Percentiles rank a stretch among this genome's conserved stretches.
Evolutionary conservation across 441 rosid species (phyloP).

Genomic region (Theobroma grandiflorum): DNA sequence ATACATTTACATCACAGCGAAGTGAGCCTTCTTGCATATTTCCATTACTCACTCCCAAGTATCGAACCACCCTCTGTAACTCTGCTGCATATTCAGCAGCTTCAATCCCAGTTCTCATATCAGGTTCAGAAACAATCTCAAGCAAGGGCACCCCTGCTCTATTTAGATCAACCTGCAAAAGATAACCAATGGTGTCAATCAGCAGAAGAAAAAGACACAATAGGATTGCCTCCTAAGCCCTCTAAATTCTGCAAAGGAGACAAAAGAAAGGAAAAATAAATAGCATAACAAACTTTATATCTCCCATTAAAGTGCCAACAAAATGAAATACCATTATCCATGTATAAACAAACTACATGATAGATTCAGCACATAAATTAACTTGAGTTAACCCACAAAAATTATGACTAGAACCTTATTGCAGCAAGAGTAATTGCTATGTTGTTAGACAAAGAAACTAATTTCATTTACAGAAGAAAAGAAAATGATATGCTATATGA

Average conservation of each 20-base stretch:
- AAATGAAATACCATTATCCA: neutral
- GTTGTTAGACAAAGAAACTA: neutral
- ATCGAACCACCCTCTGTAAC: constrained; percentile 86
- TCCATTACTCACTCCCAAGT: constrained; percentile 88
- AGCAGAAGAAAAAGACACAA: constrained; percentile 10
- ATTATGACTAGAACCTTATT: neutral
- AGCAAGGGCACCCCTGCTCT: constrained; percentile 98
- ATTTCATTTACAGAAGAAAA: constrained; percentile 15
- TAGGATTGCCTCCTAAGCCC: neutral
- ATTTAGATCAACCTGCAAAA: constrained; percentile 84
- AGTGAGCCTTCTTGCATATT: constrained; percentile 99
- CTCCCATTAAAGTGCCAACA: neutral
- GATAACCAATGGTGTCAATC: constrained; percentile 23
- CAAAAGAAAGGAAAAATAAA: neutral
- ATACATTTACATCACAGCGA: constrained; percentile 91
- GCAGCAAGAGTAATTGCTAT: neutral
- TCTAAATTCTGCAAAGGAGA: neutral
- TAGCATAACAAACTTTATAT: neutral
- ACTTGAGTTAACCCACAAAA: neutral
- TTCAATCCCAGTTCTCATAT: constrained; percentile 91
- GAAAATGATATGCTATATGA: neutral
- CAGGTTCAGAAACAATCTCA: constrained; percentile 97
- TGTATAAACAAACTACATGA: neutral
- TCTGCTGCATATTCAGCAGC: constrained; percentile 94
- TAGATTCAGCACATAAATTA: neutral